A percentile compares a stretch with the other conserved stretches of the same genome.
Evolutionary conservation across 2,329 filamentous ascomycete genomes (phyloP).

Genomic region (Fusarium floridanum): DNA sequence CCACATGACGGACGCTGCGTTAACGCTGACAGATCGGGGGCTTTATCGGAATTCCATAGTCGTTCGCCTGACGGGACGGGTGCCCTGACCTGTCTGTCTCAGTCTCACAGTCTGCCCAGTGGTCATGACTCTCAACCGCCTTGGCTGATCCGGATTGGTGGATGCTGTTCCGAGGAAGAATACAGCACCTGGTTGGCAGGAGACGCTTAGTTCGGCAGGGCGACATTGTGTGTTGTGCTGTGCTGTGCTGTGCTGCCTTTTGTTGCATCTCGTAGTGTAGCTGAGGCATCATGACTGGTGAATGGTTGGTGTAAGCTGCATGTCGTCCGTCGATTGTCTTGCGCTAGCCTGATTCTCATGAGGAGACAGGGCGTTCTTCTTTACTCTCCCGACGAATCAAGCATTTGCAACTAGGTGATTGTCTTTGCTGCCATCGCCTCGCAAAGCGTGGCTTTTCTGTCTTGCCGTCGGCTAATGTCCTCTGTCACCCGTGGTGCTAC

Average conservation of each 20-base stretch:
- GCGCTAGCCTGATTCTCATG: slow-evolving; percentile 13
- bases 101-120: neutral
- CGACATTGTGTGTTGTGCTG: neutral
- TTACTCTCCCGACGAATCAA: slow-evolving; percentile 24
- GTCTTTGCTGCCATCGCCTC: slow-evolving; percentile 1
- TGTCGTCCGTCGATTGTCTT: slow-evolving; percentile 6
- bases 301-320: slow-evolving; percentile 17
- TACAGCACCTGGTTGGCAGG: slow-evolving; percentile 1
- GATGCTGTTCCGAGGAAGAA: neutral
- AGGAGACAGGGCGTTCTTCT: slow-evolving; percentile 8
- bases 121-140: slow-evolving; percentile 1
- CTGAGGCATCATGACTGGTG: neutral
- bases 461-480: neutral
- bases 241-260: neutral
- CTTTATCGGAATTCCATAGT: neutral
- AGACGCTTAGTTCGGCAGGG: slow-evolving; percentile 4
- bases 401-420: slow-evolving; percentile 10
- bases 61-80: neutral
- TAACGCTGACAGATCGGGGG: neutral
- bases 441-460: neutral
- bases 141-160: neutral
- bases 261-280: neutral
- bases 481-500: neutral
- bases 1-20: neutral
- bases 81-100: neutral